Conservation (phyloP, 176 grass and related monocot species). For the Paspalum vaginatum region DNA sequence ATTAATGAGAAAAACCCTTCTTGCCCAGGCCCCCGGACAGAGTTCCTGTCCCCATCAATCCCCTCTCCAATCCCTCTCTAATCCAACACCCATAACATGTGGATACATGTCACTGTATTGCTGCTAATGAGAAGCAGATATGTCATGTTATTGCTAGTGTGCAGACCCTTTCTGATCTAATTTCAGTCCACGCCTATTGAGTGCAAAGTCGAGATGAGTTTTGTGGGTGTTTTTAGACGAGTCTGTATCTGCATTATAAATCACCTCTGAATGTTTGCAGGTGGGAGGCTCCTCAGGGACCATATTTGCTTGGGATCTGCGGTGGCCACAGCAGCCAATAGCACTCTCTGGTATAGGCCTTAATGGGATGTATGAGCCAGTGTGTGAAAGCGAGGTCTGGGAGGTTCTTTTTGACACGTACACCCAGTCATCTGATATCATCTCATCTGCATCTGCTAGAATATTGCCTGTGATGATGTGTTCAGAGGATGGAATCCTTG, state of each 20-base stretch:
- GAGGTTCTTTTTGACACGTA: slow-evolving; percentile 90
- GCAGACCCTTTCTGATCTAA: neutral
- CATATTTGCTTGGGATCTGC: slow-evolving; percentile 88
- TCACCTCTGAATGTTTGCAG: slow-evolving; percentile 51
- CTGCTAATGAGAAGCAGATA: neutral
- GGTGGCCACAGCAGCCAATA: slow-evolving; percentile 72
- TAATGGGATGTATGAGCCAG: slow-evolving; percentile 40
- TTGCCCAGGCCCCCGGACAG: no score
- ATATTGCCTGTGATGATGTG: slow-evolving; percentile 93
- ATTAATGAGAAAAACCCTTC: no score
- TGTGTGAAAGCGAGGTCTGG: slow-evolving; percentile 83
- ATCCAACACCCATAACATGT: no score
- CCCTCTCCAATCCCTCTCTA: no score
- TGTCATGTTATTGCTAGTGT: neutral
- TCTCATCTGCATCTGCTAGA: slow-evolving; percentile 59
- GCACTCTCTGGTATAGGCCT: slow-evolving; percentile 61
- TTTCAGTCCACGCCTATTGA: neutral
- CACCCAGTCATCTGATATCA: slow-evolving; percentile 58
- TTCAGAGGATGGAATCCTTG: slow-evolving; percentile 91
- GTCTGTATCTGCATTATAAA: neutral
- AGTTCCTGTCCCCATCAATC: no score
- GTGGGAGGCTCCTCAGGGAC: slow-evolving; percentile 83
- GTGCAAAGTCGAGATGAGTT: neutral
- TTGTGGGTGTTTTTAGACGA: slow-evolving; percentile 13
- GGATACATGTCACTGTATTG: neutral